Evolutionary conservation across 495 filamentous ascomycete species (phyloP), one percentile per base, ranked within the genome.

Genomic region (Rhizodiscina lignyota): DNA sequence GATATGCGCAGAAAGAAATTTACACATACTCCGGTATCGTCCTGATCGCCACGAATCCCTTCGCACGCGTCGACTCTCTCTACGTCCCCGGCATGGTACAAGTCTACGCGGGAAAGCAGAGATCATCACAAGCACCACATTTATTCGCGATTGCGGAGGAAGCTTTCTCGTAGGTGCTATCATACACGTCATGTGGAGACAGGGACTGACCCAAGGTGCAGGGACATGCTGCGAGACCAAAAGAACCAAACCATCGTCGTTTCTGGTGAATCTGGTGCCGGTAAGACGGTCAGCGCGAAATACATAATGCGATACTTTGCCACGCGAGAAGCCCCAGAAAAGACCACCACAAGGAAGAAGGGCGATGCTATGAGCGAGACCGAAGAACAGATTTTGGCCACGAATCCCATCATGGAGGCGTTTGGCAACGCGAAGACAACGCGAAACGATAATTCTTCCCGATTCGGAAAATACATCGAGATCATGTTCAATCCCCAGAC

Each of bases 251-350:
- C 89, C 22, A 87, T 99, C 36, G 89, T 99, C 35, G 89, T 99
- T 4, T 96, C 91, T 13, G 89, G 89, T 49, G 89, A 99, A 59
- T 99, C 89, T 31, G 89, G 89, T 63, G 89, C 89, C 38, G 89
- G 89, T 37, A 99, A 99, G 59, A 99, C 89, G 0, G 89, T 99
- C 51, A 96, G 91, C 57, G 89, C 89, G 26, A 99, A 99, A 56
- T 99, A 99, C 55, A 96, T 99, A 51, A 99, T 99, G 89, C 68
- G 89, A 49, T 99, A 99, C 62, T 99, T 99, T 59, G 91, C 89
- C 39, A 99, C 91, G 22, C 72, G 92, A 62, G 86, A 96, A 62
- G 79, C 87, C 2, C 83, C 91, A 29, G 86, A 89, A 42, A 79
- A 82, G 49, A 80, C 85, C 15, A 76, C 80, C 20, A 77, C 75